Evolutionary conservation across 805 yeast genomes (phyloP).

Genomic region (Pichia nanzhaoensis): DNA sequence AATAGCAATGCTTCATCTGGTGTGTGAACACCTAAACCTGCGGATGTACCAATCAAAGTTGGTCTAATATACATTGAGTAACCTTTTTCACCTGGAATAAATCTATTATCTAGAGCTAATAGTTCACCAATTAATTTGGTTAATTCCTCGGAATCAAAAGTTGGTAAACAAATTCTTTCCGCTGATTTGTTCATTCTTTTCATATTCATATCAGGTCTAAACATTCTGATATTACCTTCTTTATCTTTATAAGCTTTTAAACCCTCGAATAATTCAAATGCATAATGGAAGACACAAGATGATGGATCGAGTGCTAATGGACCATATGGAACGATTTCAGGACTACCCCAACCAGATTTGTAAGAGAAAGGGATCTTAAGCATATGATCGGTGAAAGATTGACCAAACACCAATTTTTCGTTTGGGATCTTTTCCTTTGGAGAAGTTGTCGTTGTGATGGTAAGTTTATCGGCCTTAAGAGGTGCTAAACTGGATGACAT

Average conservation of each 20-base stretch:
- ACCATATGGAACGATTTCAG: conserved; percentile 82
- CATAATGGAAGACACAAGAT: conserved; percentile 86
- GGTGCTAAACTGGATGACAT: conserved; percentile 26
- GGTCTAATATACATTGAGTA: conserved; percentile 93
- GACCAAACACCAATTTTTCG: conserved; percentile 63
- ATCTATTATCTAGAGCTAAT: conserved; percentile 63
- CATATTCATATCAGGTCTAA: conserved; percentile 92
- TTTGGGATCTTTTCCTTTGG: conserved; percentile 55
- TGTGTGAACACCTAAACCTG: conserved; percentile 77
- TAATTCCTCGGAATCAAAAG: conserved; percentile 73
- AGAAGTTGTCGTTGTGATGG: conserved; percentile 36
- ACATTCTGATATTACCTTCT: conserved; percentile 65
- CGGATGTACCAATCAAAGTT: conserved; percentile 88
- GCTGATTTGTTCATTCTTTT: conserved; percentile 84
- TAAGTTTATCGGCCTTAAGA: conserved; percentile 49
- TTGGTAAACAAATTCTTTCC: conserved; percentile 81
- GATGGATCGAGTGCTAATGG: conserved; percentile 77
- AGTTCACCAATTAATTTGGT: conserved; percentile 70
- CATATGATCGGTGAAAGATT: conserved; percentile 84
- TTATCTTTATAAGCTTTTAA: conserved; percentile 78
- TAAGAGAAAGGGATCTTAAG: conserved; percentile 77
- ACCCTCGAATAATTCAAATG: conserved; percentile 94
- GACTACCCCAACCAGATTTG: conserved; percentile 79
- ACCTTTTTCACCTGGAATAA: conserved; percentile 82
- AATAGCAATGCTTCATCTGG: conserved; percentile 79